Evolutionary conservation across 805 yeast species (phyloP), one percentile per base, ranked within the genome.

Genomic region (Metschnikowia borealis): DNA sequence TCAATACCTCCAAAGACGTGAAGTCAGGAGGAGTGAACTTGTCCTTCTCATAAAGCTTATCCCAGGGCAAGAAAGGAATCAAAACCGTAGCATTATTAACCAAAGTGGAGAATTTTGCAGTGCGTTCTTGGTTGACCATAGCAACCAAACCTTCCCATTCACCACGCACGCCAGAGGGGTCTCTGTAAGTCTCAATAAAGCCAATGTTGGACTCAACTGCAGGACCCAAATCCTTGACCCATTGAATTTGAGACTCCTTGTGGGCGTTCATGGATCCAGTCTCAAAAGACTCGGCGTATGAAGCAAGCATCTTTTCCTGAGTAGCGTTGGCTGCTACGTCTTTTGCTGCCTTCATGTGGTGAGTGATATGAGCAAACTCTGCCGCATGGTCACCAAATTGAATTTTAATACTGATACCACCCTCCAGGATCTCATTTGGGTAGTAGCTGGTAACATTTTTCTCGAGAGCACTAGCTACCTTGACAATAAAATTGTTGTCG

Each of bases 141-240:
- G 96, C 92, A 33, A 89, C 94, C 44, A 89, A 71, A 29, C 96
- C 89, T 70, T 89, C 96, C 92, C 94, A 89, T 68, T 89, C 97
- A 52, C 96, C 97, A 62, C 90, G 80, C 43, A 89, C 88, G 43
- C 96, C 96, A 32, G 91, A 80, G 14, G 96, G 96, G 64, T 89
- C 97, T 67, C 97, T 79, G 70, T 89, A 89, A 29, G 96, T 89
- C 71, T 89, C 97, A 59, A 89, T 89, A 65, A 89, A 89, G 0
- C 97, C 97, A 59, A 89, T 81, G 64, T 89, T 89, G 41, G 92
- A 83, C 69, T 74, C 79, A 14, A 74, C 79, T 13, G 72, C 72
- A 11, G 97, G 97, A 1, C 88, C 85, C 47, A 86, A 68, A 66
- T 89, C 96, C 64, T 87, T 87, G 51, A 89, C 95, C 96, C 97